Base-by-base conservation (phyloP, 176 grass and related monocot species). In the Aegilops umbellulata region DNA sequence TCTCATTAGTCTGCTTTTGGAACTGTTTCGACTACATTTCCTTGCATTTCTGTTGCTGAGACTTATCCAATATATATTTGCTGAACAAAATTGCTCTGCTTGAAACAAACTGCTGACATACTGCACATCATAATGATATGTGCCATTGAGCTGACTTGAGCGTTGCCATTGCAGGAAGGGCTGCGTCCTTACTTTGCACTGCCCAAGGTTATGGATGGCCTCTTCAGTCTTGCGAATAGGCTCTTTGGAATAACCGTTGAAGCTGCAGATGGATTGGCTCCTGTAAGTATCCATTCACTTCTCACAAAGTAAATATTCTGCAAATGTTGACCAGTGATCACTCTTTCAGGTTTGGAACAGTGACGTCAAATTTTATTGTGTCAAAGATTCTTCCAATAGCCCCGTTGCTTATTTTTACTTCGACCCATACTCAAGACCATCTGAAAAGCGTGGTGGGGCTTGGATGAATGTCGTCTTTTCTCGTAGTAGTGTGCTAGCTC, bases 381-480 rank as follows among this genome's bases (percentile, higher is more conserved):
- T 98, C 64, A 98, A 98, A 89, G 97, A 98, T 83, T 89, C 94
- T 80, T 95, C 88, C 17, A 87, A 82, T 60, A 86, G 74, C 72
- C 97, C 90, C 30, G 90, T 98, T 86, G 97, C 97, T 51, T 98
- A 98, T 60, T 98, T 98, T 79, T 98, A 94, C 68, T 98, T 98
- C 4, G 97, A 98, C 86, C 97, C 97, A 53, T 98, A 98, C 88
- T 94, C 97, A 72, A 94, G 97, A 74, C 97, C 97, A 88, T 88
- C 97, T 82, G 97, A 98, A 84, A 98, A 98, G 65, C 93, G 94
- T 49, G 97, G 86, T 24, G 97, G 97, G 60, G 97, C 97, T 80
- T 98, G 97, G 97, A 98, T 98, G 97, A 84, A 94, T 78, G 97
- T 95, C 70, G 97, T 98, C 36, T 91, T 98, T 65, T 90, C 92